Conservation (phyloP, 768 basidiomycete genomes). For the Porpolomopsis calyptriformis region DNA sequence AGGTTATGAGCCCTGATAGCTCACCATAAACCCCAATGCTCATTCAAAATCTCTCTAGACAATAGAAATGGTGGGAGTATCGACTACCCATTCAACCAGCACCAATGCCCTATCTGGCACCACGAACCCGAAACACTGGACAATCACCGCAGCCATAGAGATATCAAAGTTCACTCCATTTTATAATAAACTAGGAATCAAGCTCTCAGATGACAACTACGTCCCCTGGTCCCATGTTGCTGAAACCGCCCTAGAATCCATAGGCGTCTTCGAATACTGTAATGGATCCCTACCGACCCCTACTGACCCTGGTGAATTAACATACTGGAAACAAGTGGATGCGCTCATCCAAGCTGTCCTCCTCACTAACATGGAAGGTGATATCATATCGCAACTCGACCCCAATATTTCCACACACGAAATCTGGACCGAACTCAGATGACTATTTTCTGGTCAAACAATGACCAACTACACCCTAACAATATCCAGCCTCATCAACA, state of each 20-base stretch:
- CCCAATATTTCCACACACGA: neutral
- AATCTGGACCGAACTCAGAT: neutral
- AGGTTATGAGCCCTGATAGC: neutral
- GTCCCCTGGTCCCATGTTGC: neutral
- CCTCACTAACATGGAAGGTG: neutral
- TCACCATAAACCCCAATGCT: neutral
- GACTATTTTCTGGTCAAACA: neutral
- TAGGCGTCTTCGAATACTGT: neutral
- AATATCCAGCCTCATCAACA: neutral
- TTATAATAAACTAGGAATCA: neutral
- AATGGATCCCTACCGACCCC: neutral
- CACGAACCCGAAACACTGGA: neutral
- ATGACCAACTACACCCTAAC: slow-evolving; percentile 1
- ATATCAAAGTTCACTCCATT: neutral
- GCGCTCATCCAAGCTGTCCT: neutral
- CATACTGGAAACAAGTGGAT: neutral
- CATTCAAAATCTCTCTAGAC: neutral
- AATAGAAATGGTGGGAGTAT: neutral
- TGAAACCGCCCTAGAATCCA: neutral
- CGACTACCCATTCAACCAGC: no score
- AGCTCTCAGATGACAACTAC: neutral
- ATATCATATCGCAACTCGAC: neutral
- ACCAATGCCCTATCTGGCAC: neutral
- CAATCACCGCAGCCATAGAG: neutral
- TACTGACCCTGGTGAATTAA: neutral